A percentile compares a stretch with the other conserved stretches of the same genome.
phyloP scores from a whole-genome alignment of 1,139 yeast species.

The Protomyces inundatus region DNA sequence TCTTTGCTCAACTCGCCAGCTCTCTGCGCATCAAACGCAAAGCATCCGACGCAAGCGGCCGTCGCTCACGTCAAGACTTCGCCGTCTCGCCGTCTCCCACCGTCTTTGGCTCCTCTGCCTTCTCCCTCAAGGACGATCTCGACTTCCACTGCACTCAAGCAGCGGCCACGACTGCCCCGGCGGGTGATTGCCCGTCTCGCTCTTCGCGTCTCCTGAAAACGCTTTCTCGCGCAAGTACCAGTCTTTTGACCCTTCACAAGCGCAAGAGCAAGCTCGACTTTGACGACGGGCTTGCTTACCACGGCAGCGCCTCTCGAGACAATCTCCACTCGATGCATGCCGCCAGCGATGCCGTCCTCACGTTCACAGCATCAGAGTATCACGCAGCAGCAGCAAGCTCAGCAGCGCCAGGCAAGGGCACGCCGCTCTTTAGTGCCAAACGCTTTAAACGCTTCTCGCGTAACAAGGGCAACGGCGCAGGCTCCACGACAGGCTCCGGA shows the following conservation, averaged over 20 bases:
- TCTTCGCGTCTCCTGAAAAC: background rate
- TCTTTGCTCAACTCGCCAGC: background rate
- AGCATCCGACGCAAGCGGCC: background rate
- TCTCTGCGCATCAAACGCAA: background rate
- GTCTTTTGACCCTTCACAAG: background rate
- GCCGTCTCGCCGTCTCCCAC: background rate
- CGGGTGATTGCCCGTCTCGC: background rate
- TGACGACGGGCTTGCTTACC: too few relatives aligned
- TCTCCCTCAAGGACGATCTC: background rate
- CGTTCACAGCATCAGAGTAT: too few relatives aligned
- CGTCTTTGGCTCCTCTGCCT: background rate
- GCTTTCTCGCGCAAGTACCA: background rate
- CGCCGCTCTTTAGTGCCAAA: background rate
- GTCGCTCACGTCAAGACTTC: background rate
- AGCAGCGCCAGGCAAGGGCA: background rate
- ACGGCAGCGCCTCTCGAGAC: too few relatives aligned
- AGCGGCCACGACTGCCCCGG: background rate
- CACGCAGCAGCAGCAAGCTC: too few relatives aligned
- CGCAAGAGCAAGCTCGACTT: too few relatives aligned
- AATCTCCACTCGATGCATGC: too few relatives aligned
- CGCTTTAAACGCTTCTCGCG: background rate
- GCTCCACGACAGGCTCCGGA: too few relatives aligned
- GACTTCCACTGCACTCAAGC: background rate
- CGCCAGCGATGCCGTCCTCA: too few relatives aligned
- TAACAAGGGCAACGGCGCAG: background rate